Evolutionary conservation across 768 basidiomycete genomes (phyloP).

Genomic region (Infundibulicybe gibba): DNA sequence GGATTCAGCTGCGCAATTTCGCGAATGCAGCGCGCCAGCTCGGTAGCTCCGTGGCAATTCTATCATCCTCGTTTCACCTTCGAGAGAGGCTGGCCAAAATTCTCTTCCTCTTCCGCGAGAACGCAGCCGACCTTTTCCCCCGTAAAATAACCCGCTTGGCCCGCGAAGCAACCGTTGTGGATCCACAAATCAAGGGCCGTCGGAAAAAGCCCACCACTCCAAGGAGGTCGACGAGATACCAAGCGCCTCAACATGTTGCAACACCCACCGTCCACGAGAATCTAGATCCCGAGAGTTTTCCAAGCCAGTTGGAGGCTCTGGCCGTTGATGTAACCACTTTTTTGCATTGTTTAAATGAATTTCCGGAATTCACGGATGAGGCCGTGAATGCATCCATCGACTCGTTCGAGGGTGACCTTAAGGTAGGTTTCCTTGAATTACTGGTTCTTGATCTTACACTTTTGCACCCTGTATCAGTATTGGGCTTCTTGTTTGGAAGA

Average conservation of each 20-base stretch:
- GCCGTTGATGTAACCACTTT: constrained; percentile 69
- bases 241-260: constrained; percentile 44
- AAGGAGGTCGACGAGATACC: constrained; percentile 26
- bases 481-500: constrained; percentile 71
- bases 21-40: constrained; percentile 74
- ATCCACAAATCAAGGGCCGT: constrained; percentile 23
- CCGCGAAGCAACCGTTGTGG: constrained; percentile 25
- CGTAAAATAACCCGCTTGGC: constrained; percentile 49
- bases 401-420: constrained; percentile 67
- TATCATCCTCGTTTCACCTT: constrained; percentile 70
- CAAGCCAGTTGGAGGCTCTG: constrained; percentile 57
- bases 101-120: constrained; percentile 68
- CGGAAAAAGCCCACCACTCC: constrained; percentile 19
- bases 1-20: constrained; percentile 64
- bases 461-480: constrained; percentile 39
- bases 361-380: constrained; percentile 76
- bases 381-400: constrained; percentile 64
- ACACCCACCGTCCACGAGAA: constrained; percentile 52
- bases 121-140: constrained; percentile 75
- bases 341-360: constrained; percentile 68
- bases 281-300: constrained; percentile 64
- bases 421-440: constrained; percentile 31
- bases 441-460: not conserved
- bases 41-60: constrained; percentile 73
- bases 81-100: constrained; percentile 68